Base-by-base conservation (phyloP, 495 filamentous ascomycete genomes). In the Daldinia loculata region DNA sequence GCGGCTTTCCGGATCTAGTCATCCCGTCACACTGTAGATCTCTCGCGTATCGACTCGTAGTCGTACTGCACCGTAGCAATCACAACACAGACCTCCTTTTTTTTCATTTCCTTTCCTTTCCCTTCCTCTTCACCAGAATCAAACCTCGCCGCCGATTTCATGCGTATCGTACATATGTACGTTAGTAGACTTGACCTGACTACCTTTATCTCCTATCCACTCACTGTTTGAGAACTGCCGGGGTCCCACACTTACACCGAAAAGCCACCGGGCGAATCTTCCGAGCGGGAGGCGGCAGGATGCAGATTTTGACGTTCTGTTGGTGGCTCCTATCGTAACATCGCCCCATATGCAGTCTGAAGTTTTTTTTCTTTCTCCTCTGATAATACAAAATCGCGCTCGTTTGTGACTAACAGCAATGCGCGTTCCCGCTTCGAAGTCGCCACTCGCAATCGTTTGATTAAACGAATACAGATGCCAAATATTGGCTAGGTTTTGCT, bases 211-310 rank as follows among this genome's bases (percentile, higher is more conserved):
- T 30, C 51, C 15, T 19, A 65, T 41, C 62, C 50, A 56, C 36
- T 29, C 36, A n/a, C 6, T 63, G 53, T 51, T 60, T 55, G 63
- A 60, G 48, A 71, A 58, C 59, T 67, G 63, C 67, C 71, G 66
- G 57, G 56, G 62, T 56, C 26, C 71, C 71, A 71, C 67, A 74
- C 67, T 74, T 64, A 63, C 61, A 74, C 71, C 71, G 71, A 74
- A 58, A 70, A 67, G 56, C 32, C 71, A 63, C 71, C 71, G 67
- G 52, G 43, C 56, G 32, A 62, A 41, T 48, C 66, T 69, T 36
- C 66, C 61, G 55, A 45, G 51, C 60, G 62, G 67, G 38, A 61
- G 27, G 50, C 67, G 59, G 63, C 57, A 70, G 30, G 26, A 32
- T 56, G 29, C 27, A 56, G 53, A 56, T 29, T 53, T 53, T 53